Base-by-base conservation (phyloP, 148 eudicot genomes). In the Rhododendron vialii region DNA sequence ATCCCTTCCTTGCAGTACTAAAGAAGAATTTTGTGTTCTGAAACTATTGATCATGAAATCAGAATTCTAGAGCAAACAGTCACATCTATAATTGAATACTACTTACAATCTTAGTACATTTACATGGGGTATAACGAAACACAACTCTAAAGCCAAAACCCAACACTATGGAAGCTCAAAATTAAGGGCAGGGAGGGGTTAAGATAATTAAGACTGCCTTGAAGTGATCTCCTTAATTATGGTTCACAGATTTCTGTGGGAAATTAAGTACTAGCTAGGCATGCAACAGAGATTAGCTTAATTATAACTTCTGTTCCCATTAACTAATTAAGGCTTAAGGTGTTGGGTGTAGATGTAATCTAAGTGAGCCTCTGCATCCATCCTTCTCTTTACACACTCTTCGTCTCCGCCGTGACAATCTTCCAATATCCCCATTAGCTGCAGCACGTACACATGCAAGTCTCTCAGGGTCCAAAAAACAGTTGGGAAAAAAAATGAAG, bases 291-390 rank as follows among this genome's bases (percentile, higher is more conserved):
- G 7, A 41, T 41, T 41, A 41, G 43, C 43, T 3, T 65, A n/a
- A 33, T 59, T 18, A 35, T 22, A 82, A 38, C 48, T 1, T 71
- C 11, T 81, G 71, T 9, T 9, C 26, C 35, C 45, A 41, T 41
- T 41, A 57, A 5, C 3, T 75, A 30, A 30, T 30, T 30, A 90
- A 47, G 92, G 92, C 67, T 33, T 88, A 4, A 88, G 88, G 50
- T 91, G 88, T 85, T 92, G 92, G 76, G 92, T 92, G 90, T 92
- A 92, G 84, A 92, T 92, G 86, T 81, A 81, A 22, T 92, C 94
- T 84, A 91, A 89, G 83, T 92, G 92, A 87, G 87, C 92, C 87
- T 92, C 92, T 86, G 91, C 82, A 73, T 63, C 35, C 63, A 92
- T 47, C 81, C 92, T 91, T 88, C 92, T 89, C 79, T 86, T 90